Conservation (phyloP, 768 basidiomycete genomes). For the Rhizopogon salebrosus region DNA sequence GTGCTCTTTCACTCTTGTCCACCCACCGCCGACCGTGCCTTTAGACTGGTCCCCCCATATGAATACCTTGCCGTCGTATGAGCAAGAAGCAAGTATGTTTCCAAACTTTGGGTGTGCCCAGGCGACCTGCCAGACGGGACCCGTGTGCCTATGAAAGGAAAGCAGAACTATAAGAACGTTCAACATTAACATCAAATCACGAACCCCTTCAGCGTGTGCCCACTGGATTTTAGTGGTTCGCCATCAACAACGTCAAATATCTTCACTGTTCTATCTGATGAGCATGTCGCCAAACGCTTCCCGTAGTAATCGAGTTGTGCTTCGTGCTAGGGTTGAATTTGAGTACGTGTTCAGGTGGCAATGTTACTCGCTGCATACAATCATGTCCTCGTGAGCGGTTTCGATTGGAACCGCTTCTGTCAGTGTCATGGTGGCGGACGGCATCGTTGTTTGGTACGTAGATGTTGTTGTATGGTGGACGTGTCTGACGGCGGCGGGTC, state of each 20-base stretch:
- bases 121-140: conserved; percentile 96
- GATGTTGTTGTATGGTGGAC: not conserved
- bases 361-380: conserved; percentile 43
- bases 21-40: conserved; percentile 50
- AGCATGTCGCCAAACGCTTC: conserved; percentile 93
- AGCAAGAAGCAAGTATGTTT: conserved; percentile 94
- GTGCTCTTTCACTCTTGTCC: conserved; percentile 96
- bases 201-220: conserved; percentile 80
- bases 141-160: conserved; percentile 65
- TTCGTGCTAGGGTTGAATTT: conserved; percentile 68
- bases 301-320: conserved; percentile 98
- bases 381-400: conserved; percentile 98
- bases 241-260: conserved; percentile 94
- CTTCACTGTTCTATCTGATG: conserved; percentile 91
- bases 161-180: not conserved
- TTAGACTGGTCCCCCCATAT: conserved; percentile 93
- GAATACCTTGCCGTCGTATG: conserved; percentile 96
- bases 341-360: not conserved
- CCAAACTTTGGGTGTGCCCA: conserved; percentile 99
- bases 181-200: conserved; percentile 13
- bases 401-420: conserved; percentile 82
- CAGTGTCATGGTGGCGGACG: conserved; percentile 49
- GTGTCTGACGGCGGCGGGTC: not conserved
- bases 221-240: conserved; percentile 59
- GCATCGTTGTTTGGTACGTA: conserved; percentile 15